Evolutionary conservation across 768 basidiomycete genomes (phyloP), one percentile per base, ranked within the genome.

Genomic region (Mycena venus): DNA sequence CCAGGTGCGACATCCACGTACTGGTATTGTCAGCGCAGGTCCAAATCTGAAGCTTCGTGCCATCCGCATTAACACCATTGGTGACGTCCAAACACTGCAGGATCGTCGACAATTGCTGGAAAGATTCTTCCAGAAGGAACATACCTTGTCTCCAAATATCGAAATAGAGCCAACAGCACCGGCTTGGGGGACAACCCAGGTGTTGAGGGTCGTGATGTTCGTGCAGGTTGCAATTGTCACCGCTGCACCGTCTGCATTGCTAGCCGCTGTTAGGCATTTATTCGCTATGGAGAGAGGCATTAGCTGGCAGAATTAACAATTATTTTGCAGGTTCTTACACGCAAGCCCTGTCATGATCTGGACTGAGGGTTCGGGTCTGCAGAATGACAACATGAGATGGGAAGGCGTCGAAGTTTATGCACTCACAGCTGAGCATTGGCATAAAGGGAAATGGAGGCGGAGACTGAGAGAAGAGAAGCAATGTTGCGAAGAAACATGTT

Each of bases 41-140:
- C 79, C 79, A 81, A 47, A 79, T 75, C 64, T 81, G 80, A 21
- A 81, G 72, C 36, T 78, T 78, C 14, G 79, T 78, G 17, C 80
- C 79, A 64, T 80, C 77, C 5, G 55, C 72, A 63, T 78, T 74
- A 4, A 59, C 64, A 19, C 80, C 80, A 36, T 70, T 65, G 11
- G 68, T 77, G n/a, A 80, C 79, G 27, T 80, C 80, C 56, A 80
- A 55, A 36, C 80, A 80, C 73, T 72, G n/a, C 19, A 10, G 12
- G 38, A 27, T 19, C 7, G 29, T 17, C 29, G 49, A 2, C 27
- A 2, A 38, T 34, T 44, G 42, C 10, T 15, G 3, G 25, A 8
- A 42, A n/a, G 25, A 32, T 27, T 32, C 10, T 5, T 23, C 42
- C 9, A 32, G 2, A 3, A 23, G 10, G 12, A n/a, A 27, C 64